Base-by-base conservation (phyloP, 2,329 filamentous ascomycete species). In the Xylaria sp. region DNA sequence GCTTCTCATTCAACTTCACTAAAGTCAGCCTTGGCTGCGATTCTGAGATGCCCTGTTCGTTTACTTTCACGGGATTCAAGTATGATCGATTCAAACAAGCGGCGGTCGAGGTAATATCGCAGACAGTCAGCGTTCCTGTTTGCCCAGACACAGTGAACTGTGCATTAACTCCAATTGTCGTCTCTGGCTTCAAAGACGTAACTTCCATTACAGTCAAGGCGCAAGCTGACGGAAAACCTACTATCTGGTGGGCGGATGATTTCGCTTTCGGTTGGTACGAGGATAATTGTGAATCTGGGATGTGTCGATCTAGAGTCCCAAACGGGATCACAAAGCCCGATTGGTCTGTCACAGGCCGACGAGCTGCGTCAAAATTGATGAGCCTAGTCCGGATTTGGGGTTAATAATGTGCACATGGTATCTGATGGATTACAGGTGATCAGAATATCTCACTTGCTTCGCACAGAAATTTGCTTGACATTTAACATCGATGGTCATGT, bases 191-290 rank as follows among this genome's bases (percentile, higher is more conserved):
- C 44, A 59, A 73, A 29, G 67, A 57, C 29, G 29, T 78, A 27
- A 76, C 74, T 39, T 77, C 79, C 2, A 66, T 85, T 71, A 77
- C 77, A 9, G 74, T 84, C 47, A 77, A 79, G n/a, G 72, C 80
- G 13, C 79, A 77, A n/a, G 77, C 77, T n/a, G 73, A 73, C n/a
- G 74, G 73, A 3, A 63, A 78, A 38, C 72, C 77, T n/a, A 77
- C 74, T 63, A 75, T 74, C 10, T 84, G 83, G 82, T 85, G 81
- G 81, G 79, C 79, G 56, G 83, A 85, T 69, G 80, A 85, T 70
- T 61, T 84, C 29, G 66, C 75, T 5, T 71, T 84, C 65, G 77
- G 79, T 6, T 84, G 83, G 82, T 79, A 74, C 38, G 75, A 84
- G 71, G 79, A 80, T 61, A 76, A 71, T 50, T 84, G 82, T 25